Evolutionary conservation across 352 stramenopile species (phyloP), one percentile per base, ranked within the genome.

Genomic region (Phytophthora quininea): DNA sequence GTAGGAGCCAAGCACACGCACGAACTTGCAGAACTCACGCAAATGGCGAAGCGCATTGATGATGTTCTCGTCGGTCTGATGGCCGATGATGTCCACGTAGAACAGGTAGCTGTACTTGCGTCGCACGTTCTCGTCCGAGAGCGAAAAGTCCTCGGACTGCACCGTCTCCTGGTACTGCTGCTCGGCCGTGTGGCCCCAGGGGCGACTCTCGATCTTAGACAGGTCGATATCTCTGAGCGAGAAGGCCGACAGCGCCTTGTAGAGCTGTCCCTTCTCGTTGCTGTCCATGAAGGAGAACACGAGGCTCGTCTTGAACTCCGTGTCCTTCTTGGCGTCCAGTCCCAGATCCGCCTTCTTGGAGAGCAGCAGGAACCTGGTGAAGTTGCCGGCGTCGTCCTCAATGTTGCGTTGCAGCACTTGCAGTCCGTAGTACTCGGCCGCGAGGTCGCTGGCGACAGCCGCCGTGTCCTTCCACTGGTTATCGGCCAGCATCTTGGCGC

Each of bases 401-500:
- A 75, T 19, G 35, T 78, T 78, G 6, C 66, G 61, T 38, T 74
- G 86, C 31, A 98, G 73, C 46, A 97, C 82, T 37, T 98, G 79
- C 30, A 99, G 79, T 7, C 92, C 92, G 74, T 98, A 99, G 42
- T 95, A 97, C 55, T 91, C 85, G 29, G 92, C 97, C 4, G 97
- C 97, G 51, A 99, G 83, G 74, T 98, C 96, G 50, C 91, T 98
- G 19, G 97, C 97, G 58, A 99, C 98, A 0, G 97, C 97, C 9
- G 92, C 96, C 46, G 80, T 95, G 64, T 90, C 84, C 33, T 65
- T 82, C 90, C 82, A 91, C 64, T 91, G 69, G 61, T 96, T 79
- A 60, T 98, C 90, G 5, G 85, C 82, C 59, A 99, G 96, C 89
- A 99, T 98, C 81, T 99, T 99, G 69, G 97, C 97, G 66, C 88